Evolutionary conservation across 345 rosid species (phyloP).

Genomic region (Gossypium arboreum): DNA sequence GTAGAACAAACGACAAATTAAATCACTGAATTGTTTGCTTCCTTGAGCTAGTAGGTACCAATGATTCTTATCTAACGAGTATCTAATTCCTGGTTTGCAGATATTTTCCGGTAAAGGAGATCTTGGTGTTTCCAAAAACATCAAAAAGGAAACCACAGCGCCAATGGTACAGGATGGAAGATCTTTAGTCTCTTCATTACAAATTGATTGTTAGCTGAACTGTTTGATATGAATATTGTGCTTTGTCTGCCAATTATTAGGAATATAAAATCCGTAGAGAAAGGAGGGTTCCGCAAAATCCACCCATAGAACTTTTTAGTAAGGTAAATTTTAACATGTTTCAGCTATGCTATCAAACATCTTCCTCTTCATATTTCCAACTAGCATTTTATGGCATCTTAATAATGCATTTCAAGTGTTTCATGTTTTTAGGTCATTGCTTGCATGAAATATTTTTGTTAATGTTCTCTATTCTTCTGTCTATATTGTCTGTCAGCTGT

Average conservation of each 20-base stretch:
- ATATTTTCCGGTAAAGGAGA: constrained; percentile 77
- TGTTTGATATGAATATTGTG: constrained; percentile 8
- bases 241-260: constrained; percentile 38
- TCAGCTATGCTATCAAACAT: not conserved
- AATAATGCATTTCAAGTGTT: not conserved
- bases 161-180: constrained; percentile 49
- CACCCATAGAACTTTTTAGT: constrained; percentile 76
- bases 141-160: constrained; percentile 66
- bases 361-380: not conserved
- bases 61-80: not conserved
- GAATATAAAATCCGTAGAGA: constrained; percentile 62
- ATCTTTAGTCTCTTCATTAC: constrained; percentile 3
- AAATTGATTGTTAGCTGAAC: constrained; percentile 10
- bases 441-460: not conserved
- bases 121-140: constrained; percentile 56
- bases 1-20: constrained; percentile 31
- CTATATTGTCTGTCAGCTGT: constrained; percentile 42
- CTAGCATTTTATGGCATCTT: not conserved
- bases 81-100: constrained; percentile 32
- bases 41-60: not conserved
- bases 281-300: constrained; percentile 54
- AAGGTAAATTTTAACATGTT: constrained; percentile 49
- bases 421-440: not conserved
- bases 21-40: constrained; percentile 1
- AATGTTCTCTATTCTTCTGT: not conserved